Conservation (phyloP, 192 early-diverging fungal genomes). For the Backusella tuberculispora region DNA sequence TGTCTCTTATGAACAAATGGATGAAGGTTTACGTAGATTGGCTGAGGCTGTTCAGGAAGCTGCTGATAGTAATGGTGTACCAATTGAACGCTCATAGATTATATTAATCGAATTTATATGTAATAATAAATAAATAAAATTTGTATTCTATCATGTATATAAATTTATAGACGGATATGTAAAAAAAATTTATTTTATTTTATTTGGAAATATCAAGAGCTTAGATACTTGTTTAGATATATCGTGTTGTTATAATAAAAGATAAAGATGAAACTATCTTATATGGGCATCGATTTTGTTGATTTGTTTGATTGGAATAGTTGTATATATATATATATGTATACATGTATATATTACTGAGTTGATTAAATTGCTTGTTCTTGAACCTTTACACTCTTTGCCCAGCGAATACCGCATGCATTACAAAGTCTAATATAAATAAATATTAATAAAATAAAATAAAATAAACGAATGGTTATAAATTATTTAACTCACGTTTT, state of each 20-base stretch:
- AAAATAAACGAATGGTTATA: neutral
- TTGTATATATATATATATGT: neutral
- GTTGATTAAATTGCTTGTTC: neutral
- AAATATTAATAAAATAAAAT: neutral
- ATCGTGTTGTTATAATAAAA: no score
- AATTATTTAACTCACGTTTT: slow-evolving; percentile 45
- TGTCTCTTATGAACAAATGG: slow-evolving; percentile 64
- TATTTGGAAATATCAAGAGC: no score
- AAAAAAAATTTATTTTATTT: no score
- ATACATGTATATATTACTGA: neutral
- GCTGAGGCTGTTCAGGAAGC: slow-evolving; percentile 57
- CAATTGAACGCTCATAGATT: neutral
- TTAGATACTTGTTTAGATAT: no score
- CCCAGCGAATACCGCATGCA: slow-evolving; percentile 57
- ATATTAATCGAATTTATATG: no score
- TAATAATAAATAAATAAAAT: no score
- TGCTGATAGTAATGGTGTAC: slow-evolving; percentile 3
- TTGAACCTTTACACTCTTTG: slow-evolving; percentile 31
- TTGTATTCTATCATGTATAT: no score
- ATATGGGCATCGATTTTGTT: no score
- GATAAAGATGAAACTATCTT: no score
- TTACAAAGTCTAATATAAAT: slow-evolving; percentile 49
- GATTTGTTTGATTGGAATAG: no score
- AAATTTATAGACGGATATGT: no score
- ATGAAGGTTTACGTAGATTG: slow-evolving; percentile 62